Base-by-base conservation (phyloP, 257 asterid genomes). In the Solanum okadae region DNA sequence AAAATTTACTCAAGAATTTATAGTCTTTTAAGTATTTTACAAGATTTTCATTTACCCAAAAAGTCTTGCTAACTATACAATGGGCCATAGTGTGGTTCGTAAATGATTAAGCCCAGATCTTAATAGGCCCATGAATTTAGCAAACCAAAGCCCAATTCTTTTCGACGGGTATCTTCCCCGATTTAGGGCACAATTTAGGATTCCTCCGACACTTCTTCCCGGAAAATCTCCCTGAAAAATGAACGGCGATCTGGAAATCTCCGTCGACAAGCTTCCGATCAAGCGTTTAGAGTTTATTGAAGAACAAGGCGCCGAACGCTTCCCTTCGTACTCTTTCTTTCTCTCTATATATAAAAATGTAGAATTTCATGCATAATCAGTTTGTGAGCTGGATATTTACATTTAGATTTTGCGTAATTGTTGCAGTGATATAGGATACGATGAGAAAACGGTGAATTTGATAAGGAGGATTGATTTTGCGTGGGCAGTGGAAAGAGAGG, bases 401-500 rank as follows among this genome's bases (percentile, higher is more conserved):
- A 20, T 35, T 72, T 73, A 10, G 8, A 73, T 73, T 75, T 37
- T 75, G 1, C 16, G 20, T 75, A 35, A 75, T 75, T 37, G 31
- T 22, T 75, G 49, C 83, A 75, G 83, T 37, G 83, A 95, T 90
- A 93, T 92, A 87, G 98, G 93, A n/a, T 94, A 95, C 87, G 98
- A 97, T 83, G 99, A 95, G 91, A 95, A 90, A 90, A 92, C 93
- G 65, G 93, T 95, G 87, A 92, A 90, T 89, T 93, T 95, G 92
- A 93, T 95, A 87, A 90, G 99, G 93, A 94, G 94, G 89, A 94
- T 97, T 73, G 98, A 97, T 90, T 97, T 97, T 88, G 98, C 95
- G 4, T 97, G 97, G 97, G 99, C 97, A 18, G 94, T 97, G 77
- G 98, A 97, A 93, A 95, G 97, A 90, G 99, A 94, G 89, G 98